phyloP scores from a whole-genome alignment of 495 filamentous ascomycete genomes.

The Aspergillus nanangensis region DNA sequence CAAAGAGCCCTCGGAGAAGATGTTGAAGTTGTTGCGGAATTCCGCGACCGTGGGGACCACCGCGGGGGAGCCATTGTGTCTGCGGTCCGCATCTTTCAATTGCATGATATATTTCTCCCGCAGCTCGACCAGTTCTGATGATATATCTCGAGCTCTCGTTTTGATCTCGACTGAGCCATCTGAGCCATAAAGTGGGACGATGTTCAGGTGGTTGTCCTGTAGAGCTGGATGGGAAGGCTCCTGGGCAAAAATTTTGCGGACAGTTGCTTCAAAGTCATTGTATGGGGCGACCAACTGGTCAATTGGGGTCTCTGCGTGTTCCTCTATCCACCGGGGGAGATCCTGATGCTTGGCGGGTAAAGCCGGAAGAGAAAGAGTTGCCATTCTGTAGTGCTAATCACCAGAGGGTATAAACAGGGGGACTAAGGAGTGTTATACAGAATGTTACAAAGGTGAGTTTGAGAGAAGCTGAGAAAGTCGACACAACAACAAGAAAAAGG shows the following conservation, averaged over 20 bases:
- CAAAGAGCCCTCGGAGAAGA: conserved; percentile 68
- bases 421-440: too few species aligned
- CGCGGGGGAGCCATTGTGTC: conserved; percentile 55
- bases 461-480: background rate
- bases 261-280: conserved; percentile 59
- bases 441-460: background rate
- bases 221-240: conserved; percentile 54
- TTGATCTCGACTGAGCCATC: conserved; percentile 49
- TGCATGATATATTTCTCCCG: conserved; percentile 68
- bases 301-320: conserved; percentile 51
- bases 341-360: conserved; percentile 37
- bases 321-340: conserved; percentile 38
- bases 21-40: conserved; percentile 69
- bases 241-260: conserved; percentile 71
- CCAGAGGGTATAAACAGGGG: background rate
- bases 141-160: conserved; percentile 59
- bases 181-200: conserved; percentile 63
- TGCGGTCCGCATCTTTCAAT: conserved; percentile 54
- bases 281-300: conserved; percentile 60
- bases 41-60: conserved; percentile 59
- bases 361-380: conserved; percentile 22
- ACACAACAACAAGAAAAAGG: background rate
- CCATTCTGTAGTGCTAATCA: conserved; percentile 13
- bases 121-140: conserved; percentile 52
- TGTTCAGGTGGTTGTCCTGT: conserved; percentile 58